These are phyloP conservation scores for Amphirosellinia nigrospora DNA, from an alignment of 495 filamentous ascomycete species.

Conservation along the genomic window DNA sequence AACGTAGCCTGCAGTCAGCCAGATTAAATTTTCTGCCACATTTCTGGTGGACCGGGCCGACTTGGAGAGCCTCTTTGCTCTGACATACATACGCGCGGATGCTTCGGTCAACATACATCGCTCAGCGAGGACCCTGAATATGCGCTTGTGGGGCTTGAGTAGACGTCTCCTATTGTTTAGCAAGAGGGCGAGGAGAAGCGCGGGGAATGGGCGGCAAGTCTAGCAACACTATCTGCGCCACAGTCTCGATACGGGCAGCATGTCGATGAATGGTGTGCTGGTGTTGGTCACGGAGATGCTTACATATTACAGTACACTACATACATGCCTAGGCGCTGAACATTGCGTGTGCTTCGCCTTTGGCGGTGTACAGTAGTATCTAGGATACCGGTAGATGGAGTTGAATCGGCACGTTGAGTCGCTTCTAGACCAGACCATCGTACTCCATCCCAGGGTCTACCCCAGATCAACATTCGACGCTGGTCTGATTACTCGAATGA, in stretches of 20 bases:
- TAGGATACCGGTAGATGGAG: constrained; percentile 3
- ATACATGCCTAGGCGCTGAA: background rate
- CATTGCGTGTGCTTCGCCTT: background rate
- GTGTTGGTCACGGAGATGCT: background rate
- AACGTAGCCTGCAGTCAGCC: background rate
- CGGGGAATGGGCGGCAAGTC: background rate
- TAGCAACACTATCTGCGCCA: background rate
- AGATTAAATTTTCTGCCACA: constrained; percentile 9
- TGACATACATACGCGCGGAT: constrained; percentile 11
- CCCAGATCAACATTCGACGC: constrained; percentile 13
- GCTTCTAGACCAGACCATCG: constrained; percentile 9
- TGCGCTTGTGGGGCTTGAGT: background rate
- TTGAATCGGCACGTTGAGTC: background rate
- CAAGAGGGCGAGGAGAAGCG: background rate
- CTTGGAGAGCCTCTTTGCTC: constrained; percentile 5
- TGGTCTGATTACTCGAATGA: constrained; percentile 19
- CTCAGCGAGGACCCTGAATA: constrained; percentile 16
- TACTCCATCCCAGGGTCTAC: background rate
- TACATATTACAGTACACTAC: too few species aligned
- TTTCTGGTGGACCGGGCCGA: constrained; percentile 20
- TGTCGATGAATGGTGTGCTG: background rate
- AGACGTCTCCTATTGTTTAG: background rate
- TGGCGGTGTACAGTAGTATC: background rate
- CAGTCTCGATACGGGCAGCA: constrained; percentile 1
- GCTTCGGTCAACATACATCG: constrained; percentile 15